Evolutionary conservation across 140 eudicot genomes (phyloP).

Genomic region (Ambrosia hybrid): DNA sequence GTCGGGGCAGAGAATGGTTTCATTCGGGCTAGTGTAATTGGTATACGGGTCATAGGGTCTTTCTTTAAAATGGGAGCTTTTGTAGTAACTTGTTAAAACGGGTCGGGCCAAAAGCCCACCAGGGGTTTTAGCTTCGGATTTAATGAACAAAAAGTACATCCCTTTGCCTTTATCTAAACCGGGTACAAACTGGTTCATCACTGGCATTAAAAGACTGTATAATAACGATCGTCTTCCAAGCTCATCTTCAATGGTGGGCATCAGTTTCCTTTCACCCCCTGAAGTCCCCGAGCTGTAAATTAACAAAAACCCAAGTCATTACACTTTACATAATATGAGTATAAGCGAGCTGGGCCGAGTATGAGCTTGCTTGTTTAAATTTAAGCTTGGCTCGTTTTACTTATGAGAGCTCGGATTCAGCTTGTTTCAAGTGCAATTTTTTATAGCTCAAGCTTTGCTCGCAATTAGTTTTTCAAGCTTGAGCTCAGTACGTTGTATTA

Average conservation of each 20-base stretch:
- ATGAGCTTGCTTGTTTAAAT: too few species aligned
- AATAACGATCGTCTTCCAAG: conserved; percentile 49
- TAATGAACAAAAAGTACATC: conserved; percentile 68
- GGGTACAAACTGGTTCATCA: conserved; percentile 62
- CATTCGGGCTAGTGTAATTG: conserved; percentile 76
- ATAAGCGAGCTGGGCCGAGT: too few species aligned
- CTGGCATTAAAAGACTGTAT: conserved; percentile 72
- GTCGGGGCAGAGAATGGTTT: conserved; percentile 68
- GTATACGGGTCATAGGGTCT: conserved; percentile 69
- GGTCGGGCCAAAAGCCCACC: conserved; percentile 72
- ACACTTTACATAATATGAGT: background rate
- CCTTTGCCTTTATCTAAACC: conserved; percentile 75
- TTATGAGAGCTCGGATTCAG: too few species aligned
- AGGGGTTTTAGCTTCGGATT: conserved; percentile 69
- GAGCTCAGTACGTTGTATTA: too few species aligned
- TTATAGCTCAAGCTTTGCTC: too few species aligned
- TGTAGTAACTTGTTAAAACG: conserved; percentile 73
- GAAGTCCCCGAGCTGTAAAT: conserved; percentile 68
- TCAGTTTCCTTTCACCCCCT: conserved; percentile 75
- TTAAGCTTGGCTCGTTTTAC: too few species aligned
- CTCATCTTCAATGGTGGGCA: conserved; percentile 73
- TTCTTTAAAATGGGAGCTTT: conserved; percentile 59
- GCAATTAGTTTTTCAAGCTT: too few species aligned
- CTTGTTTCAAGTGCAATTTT: too few species aligned
- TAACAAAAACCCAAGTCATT: background rate